Conservation (phyloP, 2,329 filamentous ascomycete species). For the Elsinoe batatas region DNA sequence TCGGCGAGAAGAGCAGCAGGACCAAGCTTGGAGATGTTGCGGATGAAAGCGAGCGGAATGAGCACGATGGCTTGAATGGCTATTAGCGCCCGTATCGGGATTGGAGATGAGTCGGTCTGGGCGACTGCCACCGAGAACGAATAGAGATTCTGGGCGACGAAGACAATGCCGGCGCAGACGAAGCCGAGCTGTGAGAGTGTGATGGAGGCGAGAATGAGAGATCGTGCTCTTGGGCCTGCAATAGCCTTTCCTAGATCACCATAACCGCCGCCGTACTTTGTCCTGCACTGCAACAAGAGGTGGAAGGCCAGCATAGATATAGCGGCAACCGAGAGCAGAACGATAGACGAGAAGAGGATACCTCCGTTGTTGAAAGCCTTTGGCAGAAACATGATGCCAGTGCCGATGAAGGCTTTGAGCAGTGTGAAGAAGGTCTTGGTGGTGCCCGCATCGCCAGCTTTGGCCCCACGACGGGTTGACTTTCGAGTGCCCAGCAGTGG, state of each 20-base stretch:
- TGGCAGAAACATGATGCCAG: constrained; percentile 72
- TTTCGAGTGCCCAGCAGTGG: constrained; percentile 51
- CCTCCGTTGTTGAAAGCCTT: constrained; percentile 73
- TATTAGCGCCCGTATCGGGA: constrained; percentile 53
- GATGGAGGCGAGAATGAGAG: constrained; percentile 59
- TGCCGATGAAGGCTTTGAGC: constrained; percentile 69
- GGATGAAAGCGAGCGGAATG: constrained; percentile 58
- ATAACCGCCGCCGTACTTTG: constrained; percentile 57
- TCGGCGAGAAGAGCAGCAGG: constrained; percentile 60
- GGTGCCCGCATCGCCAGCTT: constrained; percentile 55
- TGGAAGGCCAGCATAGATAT: constrained; percentile 64
- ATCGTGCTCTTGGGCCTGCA: constrained; percentile 52
- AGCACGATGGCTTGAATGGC: constrained; percentile 55
- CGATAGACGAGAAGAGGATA: constrained; percentile 62
- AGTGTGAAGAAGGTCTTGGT: constrained; percentile 68
- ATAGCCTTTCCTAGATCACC: constrained; percentile 62
- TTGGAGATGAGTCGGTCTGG: constrained; percentile 29
- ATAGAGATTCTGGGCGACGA: constrained; percentile 63
- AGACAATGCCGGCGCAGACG: constrained; percentile 67
- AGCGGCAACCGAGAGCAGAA: constrained; percentile 54
- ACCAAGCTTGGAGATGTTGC: constrained; percentile 66
- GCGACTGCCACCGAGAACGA: constrained; percentile 58
- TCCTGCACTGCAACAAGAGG: constrained; percentile 58
- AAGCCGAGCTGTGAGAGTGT: constrained; percentile 68
- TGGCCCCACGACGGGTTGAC: constrained; percentile 37